Evolutionary conservation across 495 filamentous ascomycete genomes (phyloP), one percentile per base, ranked within the genome.

Genomic region (Aspergillus asperescens): DNA sequence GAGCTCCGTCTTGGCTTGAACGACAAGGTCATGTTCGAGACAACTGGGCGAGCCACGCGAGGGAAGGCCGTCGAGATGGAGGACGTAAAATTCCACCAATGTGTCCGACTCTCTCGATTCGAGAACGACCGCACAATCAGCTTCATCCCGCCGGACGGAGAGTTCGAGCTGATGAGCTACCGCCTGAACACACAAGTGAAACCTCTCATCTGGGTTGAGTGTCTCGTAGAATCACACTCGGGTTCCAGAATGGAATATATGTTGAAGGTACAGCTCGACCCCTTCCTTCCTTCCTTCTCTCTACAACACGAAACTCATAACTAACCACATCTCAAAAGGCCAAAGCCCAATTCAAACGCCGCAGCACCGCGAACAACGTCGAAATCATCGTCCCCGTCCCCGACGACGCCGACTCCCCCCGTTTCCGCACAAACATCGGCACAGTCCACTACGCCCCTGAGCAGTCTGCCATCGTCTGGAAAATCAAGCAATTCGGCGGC

Each of bases 21-120:
- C 76, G 94, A 99, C 72, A 99, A 99, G 68, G 94, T 88, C 60
- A 99, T 99, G 94, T 99, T 99, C 64, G 94, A 99, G 74, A 93
- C 89, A 25, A 99, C 94, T 7, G 94, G 94, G 12, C 80, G 94
- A 47, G 90, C 94, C 7, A 95, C 90, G 45, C 74, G 94, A 64
- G 94, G 94, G 43, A 99, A 99, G 71, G 88, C 93, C 9, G 92
- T 99, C 48, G 94, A 99, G 71, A 99, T 99, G 94, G 94, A 99
- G 69, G 94, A 99, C 57, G 94, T 99, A 64, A 99, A 97, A 64
- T 99, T 99, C 71, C 94, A 99, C 72, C 94, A 99, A 66, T 99
- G 94, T 70, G 94, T 99, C 52, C 84, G 94, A 57, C 73, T 99
- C 50, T 91, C 88, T 18, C 79, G 94, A 23, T 99, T 99, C 74